A percentile compares a stretch with the other conserved stretches of the same genome.
Evolutionary conservation across 176 grass and related monocot species (phyloP).

Genomic region (Elaeis guineensis): DNA sequence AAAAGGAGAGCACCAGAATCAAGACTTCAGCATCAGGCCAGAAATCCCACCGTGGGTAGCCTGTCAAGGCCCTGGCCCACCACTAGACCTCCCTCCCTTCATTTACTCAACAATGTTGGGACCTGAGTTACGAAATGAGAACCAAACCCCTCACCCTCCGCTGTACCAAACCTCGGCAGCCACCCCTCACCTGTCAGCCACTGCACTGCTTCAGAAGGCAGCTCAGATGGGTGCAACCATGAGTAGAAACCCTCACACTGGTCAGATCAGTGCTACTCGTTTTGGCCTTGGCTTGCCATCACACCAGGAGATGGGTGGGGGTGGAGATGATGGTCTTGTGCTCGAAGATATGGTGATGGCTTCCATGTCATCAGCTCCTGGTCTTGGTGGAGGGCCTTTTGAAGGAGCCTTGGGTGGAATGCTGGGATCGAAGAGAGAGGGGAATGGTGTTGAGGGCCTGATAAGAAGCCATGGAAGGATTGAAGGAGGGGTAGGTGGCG

Average conservation of each 20-base stretch:
- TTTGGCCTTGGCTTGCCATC: not conserved
- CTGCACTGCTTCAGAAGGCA: slow-evolving; percentile 9
- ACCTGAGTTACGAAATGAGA: too few species aligned
- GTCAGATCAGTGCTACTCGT: not conserved
- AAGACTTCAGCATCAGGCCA: not conserved
- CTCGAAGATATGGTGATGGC: too few species aligned
- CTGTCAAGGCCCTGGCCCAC: not conserved
- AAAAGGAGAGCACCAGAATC: slow-evolving; percentile 6
- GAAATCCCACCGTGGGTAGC: not conserved
- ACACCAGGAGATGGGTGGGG: not conserved
- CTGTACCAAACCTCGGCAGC: not conserved
- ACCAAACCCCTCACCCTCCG: not conserved
- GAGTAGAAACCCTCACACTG: not conserved
- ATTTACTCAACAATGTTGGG: too few species aligned
- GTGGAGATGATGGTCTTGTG: not conserved
- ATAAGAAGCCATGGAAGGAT: too few species aligned
- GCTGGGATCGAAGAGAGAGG: too few species aligned
- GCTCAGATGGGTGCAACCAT: slow-evolving; percentile 7
- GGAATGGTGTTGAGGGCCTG: too few species aligned
- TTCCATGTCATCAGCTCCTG: too few species aligned
- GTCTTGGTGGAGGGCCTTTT: too few species aligned
- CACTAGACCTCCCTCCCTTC: too few species aligned
- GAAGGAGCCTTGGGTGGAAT: too few species aligned
- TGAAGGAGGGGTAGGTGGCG: too few species aligned
- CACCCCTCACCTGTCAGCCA: slow-evolving; percentile 1